Evolutionary conservation across 2,329 filamentous ascomycete species (phyloP), one percentile per base, ranked within the genome.

Genomic region (Bipolaris bicolor): DNA sequence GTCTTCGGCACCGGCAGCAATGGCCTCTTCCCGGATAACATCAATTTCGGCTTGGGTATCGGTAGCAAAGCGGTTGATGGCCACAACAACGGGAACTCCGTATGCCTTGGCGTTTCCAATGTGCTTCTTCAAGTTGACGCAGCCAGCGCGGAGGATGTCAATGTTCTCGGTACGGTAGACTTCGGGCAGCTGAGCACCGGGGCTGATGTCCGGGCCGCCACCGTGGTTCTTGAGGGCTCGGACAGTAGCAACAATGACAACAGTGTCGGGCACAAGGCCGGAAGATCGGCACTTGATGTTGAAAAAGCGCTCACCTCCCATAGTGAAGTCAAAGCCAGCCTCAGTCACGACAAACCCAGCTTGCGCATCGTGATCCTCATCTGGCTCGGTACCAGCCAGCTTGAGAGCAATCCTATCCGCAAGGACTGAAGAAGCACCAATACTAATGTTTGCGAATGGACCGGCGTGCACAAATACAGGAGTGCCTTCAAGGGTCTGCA

Each of bases 231-330:
- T 99, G 63, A 99, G 84, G 6, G 95, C 95, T 66, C 95, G 90
- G 44, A 99, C 91, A 2, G 95, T 99, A 22, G 95, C 94, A 36
- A 99, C 95, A 57, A 99, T 88, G 43, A 99, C 92, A 6, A 97
- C 93, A 1, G 92, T 91, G 72, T 99, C 95, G 1, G 95, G 95
- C 2, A 92, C 87, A 44, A 99, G 88, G 22, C 94, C 94, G 5
- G 94, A 97, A 9, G 92, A 90, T 59, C 95, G 90, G 81, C 95
- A 98, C 84, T 99, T 99, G 84, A 99, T 98, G 83, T 99, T 98
- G 87, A 99, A 98, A 85, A 99, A 99, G 50, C 95, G 90, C 84
- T 99, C 95, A 62, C 95, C 95, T 64, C 95, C 95, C 95, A 99
- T 99, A 70, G 95, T 98, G 81, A 99, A 99, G 79, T 99, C 95